These are phyloP conservation scores for Entrophospora sp. DNA, from an alignment of 192 early-diverging fungal genomes.

Conservation along the genomic window DNA sequence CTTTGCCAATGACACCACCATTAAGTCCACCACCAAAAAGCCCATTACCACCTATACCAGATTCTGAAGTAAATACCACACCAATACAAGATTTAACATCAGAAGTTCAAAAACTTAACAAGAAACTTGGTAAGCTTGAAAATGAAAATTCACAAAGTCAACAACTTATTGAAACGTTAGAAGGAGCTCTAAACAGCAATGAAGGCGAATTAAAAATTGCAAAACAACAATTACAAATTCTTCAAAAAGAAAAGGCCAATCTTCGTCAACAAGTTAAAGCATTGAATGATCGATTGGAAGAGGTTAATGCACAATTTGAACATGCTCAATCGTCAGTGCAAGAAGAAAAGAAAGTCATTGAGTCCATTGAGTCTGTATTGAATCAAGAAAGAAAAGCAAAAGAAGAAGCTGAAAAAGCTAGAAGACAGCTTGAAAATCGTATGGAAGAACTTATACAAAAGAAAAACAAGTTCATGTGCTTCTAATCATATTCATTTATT, in stretches of 20 bases:
- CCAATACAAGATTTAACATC: constrained; percentile 13
- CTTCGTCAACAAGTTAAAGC: constrained; percentile 28
- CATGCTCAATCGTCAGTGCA: constrained; percentile 11
- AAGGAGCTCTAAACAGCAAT: constrained; percentile 32
- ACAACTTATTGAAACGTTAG: constrained; percentile 29
- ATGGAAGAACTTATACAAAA: constrained; percentile 48
- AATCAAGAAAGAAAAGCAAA: constrained; percentile 39
- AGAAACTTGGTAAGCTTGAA: constrained; percentile 29
- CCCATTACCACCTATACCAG: constrained; percentile 22
- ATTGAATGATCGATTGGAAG: constrained; percentile 27
- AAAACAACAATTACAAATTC: constrained; percentile 29
- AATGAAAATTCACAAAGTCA: constrained; percentile 26
- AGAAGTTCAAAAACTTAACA: constrained; percentile 24
- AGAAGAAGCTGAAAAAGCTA: constrained; percentile 46
- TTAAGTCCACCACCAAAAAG: neutral
- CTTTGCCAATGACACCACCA: neutral
- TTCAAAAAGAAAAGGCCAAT: constrained; percentile 29
- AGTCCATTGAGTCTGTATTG: constrained; percentile 30
- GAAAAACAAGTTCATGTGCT: constrained; percentile 53
- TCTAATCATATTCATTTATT: too few relatives aligned
- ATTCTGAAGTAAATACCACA: neutral
- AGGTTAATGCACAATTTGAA: constrained; percentile 27
- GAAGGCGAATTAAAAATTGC: constrained; percentile 33
- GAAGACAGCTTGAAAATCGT: constrained; percentile 36
- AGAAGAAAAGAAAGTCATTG: constrained; percentile 30